Percentiles rank a stretch among this genome's conserved stretches.
Evolutionary conservation across 1,284 basidiomycete genomes (phyloP).

Genomic region (Cryptococcus floricola): DNA sequence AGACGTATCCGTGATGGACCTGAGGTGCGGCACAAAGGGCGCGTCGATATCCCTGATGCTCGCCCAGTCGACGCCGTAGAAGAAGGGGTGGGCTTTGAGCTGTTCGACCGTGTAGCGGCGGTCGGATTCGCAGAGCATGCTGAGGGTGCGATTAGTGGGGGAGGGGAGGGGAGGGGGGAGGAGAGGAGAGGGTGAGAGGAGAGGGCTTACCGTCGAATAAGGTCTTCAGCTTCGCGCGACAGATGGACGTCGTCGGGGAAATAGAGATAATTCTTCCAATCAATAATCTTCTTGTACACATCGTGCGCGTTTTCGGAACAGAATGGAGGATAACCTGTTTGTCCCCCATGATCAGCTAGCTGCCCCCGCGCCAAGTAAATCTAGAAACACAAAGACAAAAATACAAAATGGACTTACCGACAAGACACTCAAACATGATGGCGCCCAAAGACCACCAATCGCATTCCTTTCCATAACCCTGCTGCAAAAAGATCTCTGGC

Average conservation of each 20-base stretch:
- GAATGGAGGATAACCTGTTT: conserved; percentile 82
- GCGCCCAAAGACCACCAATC: conserved; percentile 98
- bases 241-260: conserved; percentile 97
- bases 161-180: not conserved
- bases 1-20: conserved; percentile 88
- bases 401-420: conserved; percentile 57
- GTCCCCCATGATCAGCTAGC: not conserved
- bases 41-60: conserved; percentile 88
- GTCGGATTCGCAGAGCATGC: conserved; percentile 79
- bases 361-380: not conserved
- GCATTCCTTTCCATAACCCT: conserved; percentile 96
- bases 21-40: conserved; percentile 89
- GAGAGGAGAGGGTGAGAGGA: not conserved
- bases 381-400: not conserved
- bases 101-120: conserved; percentile 75
- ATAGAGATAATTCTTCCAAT: conserved; percentile 83
- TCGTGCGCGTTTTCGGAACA: conserved; percentile 97
- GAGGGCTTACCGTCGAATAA: conserved; percentile 65
- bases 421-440: conserved; percentile 98
- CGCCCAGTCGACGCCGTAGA: conserved; percentile 93
- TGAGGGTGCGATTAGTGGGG: conserved; percentile 10
- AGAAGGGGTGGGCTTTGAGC: conserved; percentile 92
- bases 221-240: conserved; percentile 84
- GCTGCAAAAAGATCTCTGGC: conserved; percentile 95
- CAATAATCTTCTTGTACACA: conserved; percentile 97